Percentiles rank a stretch among this genome's conserved stretches.
These are phyloP conservation scores for Zygosaccharomyces bailii DNA, from an alignment of 805 yeast species.

Conservation along the genomic window DNA sequence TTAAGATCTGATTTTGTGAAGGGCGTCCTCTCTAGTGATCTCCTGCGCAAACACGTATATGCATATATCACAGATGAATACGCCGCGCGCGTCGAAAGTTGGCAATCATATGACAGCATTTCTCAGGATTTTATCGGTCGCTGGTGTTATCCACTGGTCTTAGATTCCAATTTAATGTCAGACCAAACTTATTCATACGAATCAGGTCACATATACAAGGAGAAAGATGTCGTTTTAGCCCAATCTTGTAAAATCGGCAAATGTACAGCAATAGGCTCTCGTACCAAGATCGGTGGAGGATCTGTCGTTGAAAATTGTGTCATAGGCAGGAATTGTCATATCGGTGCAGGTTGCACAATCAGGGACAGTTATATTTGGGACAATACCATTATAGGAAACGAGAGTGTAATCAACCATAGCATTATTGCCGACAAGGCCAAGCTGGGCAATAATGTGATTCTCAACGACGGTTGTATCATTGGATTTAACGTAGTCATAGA, in stretches of 20 bases:
- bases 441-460: slow-evolving; percentile 48
- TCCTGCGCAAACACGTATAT: slow-evolving; percentile 85
- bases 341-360: slow-evolving; percentile 73
- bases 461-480: slow-evolving; percentile 72
- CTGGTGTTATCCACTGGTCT: slow-evolving; percentile 89
- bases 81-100: slow-evolving; percentile 93
- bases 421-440: slow-evolving; percentile 66
- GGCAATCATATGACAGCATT: slow-evolving; percentile 89
- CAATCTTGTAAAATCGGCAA: slow-evolving; percentile 86
- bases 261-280: slow-evolving; percentile 77
- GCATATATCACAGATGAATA: slow-evolving; percentile 80
- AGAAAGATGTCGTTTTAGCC: slow-evolving; percentile 80
- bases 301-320: slow-evolving; percentile 64
- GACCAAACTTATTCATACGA: slow-evolving; percentile 77
- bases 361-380: slow-evolving; percentile 86
- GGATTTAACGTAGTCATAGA: slow-evolving; percentile 74
- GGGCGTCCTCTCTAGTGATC: slow-evolving; percentile 87
- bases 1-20: slow-evolving; percentile 83
- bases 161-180: slow-evolving; percentile 73
- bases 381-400: slow-evolving; percentile 67
- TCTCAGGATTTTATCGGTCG: slow-evolving; percentile 86
- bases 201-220: slow-evolving; percentile 84
- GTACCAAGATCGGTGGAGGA: slow-evolving; percentile 73
- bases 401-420: slow-evolving; percentile 53
- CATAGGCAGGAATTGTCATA: slow-evolving; percentile 80